Conservation (phyloP, 345 rosid species). For the Noccaea bulbosa region DNA sequence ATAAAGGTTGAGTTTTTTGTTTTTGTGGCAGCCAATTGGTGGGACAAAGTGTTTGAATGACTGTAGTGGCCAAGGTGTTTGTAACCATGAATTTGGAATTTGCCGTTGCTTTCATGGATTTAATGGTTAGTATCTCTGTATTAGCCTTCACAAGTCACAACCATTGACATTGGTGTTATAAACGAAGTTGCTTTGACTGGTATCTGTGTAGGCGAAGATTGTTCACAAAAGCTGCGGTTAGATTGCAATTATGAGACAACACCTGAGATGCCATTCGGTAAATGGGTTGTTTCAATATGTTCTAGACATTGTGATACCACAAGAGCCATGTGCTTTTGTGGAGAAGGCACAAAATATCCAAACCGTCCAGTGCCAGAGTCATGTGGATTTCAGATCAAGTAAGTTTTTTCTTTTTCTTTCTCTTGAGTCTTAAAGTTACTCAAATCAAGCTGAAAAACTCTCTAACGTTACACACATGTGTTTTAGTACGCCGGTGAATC, state of each 20-base stretch:
- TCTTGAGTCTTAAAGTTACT: neutral
- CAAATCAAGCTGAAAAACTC: constrained; percentile 28
- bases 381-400: constrained; percentile 84
- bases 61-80: constrained; percentile 88
- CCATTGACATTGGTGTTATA: constrained; percentile 22
- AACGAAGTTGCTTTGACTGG: neutral
- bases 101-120: constrained; percentile 94
- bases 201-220: constrained; percentile 68
- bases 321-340: constrained; percentile 97
- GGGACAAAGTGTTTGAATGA: constrained; percentile 67
- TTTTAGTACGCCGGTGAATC: constrained; percentile 65
- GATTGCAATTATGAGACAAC: constrained; percentile 74
- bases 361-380: constrained; percentile 89
- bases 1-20: constrained; percentile 21
- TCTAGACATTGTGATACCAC: constrained; percentile 83
- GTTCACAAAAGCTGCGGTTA: constrained; percentile 64
- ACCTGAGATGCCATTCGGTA: constrained; percentile 78
- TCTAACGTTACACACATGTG: constrained; percentile 12
- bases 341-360: constrained; percentile 96
- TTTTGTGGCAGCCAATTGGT: constrained; percentile 64
- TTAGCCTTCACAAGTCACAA: constrained; percentile 2
- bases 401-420: constrained; percentile 42
- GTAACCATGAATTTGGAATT: constrained; percentile 76
- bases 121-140: constrained; percentile 54
- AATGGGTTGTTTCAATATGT: constrained; percentile 94